Base-by-base conservation (phyloP, 2,329 filamentous ascomycete genomes). In the Tolypocladium tropicale region DNA sequence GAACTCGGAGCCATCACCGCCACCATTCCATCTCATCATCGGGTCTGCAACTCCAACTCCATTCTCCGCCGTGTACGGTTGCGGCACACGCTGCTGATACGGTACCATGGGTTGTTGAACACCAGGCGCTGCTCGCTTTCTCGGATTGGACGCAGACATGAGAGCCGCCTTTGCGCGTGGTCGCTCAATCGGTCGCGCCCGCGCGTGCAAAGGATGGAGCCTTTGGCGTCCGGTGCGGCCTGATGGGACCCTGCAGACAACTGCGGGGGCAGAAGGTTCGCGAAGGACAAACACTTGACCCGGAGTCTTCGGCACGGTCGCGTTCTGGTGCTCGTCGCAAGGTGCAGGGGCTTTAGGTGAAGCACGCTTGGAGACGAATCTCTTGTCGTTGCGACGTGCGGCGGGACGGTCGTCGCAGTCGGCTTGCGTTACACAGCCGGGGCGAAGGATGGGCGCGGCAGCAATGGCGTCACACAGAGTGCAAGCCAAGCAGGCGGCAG, bases 51-150 rank as follows among this genome's bases (percentile, higher is more conserved):
- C 69, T 52, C 74, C 67, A 59, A 77, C 69, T 52, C 76, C 77
- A 56, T 72, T 73, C 21, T 76, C 72, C 59, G 72, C 67, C 34
- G 72, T 68, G 63, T 79, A 76, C 41, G 73, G 67, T 59, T 74
- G 74, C 56, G 80, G 79, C 65, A 80, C 72, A 61, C 75, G 75
- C 41, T 78, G 75, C 58, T 76, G 75, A 53, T 76, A 67, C 36
- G 83, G 81, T 25, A 80, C 73, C 61, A 81, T 73, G n/a, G 89
- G 86, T 39, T 83, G 79, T 59, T n/a, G n/a, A n/a, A 85, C 76
- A 67, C 86, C 88, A 56, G 89, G 86, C 51, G 89, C 88, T 62
- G 86, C 78, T 69, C 89, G 81, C 76, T 94, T 94, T 71, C 88
- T 74, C 23, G 79, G 69, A 60, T 81, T 81, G 50, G 74, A 71